Percentiles rank a stretch among this genome's conserved stretches.
Evolutionary conservation across 1,284 basidiomycete species (phyloP).

Genomic region (Vanrija humicola): DNA sequence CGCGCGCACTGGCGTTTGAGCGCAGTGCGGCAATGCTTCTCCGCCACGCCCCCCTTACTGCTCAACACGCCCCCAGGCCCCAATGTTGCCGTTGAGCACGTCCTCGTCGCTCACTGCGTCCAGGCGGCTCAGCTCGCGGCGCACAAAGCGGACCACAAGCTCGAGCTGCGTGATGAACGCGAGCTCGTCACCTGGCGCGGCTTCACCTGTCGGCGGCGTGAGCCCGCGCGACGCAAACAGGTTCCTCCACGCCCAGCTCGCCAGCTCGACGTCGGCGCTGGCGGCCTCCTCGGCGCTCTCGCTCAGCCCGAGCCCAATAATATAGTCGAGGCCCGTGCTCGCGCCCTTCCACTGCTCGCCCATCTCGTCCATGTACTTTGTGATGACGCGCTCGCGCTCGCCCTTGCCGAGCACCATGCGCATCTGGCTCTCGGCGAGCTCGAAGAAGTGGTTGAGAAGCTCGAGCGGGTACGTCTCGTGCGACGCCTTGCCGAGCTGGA

Average conservation of each 20-base stretch:
- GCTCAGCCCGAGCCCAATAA: slow-evolving; percentile 29
- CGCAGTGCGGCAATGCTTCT: too few relatives aligned
- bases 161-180: slow-evolving; percentile 73
- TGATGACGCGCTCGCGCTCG: slow-evolving; percentile 75
- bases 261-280: slow-evolving; percentile 67
- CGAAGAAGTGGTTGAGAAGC: slow-evolving; percentile 91
- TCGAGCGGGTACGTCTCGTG: slow-evolving; percentile 51
- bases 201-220: slow-evolving; percentile 20
- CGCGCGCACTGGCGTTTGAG: background rate
- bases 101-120: slow-evolving; percentile 67
- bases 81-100: slow-evolving; percentile 55
- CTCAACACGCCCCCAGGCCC: slow-evolving; percentile 35
- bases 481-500: slow-evolving; percentile 23
- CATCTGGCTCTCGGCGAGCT: slow-evolving; percentile 88
- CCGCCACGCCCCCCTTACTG: slow-evolving; percentile 3
- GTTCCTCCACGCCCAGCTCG: slow-evolving; percentile 87
- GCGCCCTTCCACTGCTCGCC: slow-evolving; percentile 89
- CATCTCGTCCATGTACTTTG: slow-evolving; percentile 82
- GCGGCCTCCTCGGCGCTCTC: slow-evolving; percentile 18
- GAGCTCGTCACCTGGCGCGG: slow-evolving; percentile 53
- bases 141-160: slow-evolving; percentile 68
- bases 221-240: slow-evolving; percentile 55
- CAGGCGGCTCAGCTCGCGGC: slow-evolving; percentile 70
- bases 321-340: slow-evolving; percentile 75
- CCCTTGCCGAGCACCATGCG: slow-evolving; percentile 66